Percentiles rank a stretch among this genome's conserved stretches.
Conservation (phyloP, 495 filamentous ascomycete species). For the Stereocaulon alpinum region DNA sequence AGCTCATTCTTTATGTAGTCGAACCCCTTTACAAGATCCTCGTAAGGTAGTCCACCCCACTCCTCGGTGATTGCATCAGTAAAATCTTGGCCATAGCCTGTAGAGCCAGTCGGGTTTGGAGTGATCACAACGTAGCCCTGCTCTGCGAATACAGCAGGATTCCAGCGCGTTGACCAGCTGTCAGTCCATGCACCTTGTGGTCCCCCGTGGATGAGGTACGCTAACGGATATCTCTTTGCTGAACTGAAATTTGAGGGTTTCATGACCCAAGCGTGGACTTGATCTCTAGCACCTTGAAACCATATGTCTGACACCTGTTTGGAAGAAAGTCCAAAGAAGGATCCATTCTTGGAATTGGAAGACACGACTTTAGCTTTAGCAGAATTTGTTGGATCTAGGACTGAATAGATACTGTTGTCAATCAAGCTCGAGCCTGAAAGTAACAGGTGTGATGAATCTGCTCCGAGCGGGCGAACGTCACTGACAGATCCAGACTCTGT, state of each 20-base stretch:
- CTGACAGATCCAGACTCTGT: constrained; percentile 51
- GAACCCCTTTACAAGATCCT: constrained; percentile 70
- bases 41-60: constrained; percentile 75
- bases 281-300: constrained; percentile 49
- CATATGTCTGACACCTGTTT: constrained; percentile 60
- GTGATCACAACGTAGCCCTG: constrained; percentile 75
- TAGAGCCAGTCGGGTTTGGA: constrained; percentile 84
- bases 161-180: constrained; percentile 82
- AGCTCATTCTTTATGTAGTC: constrained; percentile 65
- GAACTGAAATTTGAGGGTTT: constrained; percentile 71
- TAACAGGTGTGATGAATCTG: constrained; percentile 44
- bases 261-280: constrained; percentile 69
- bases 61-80: constrained; percentile 63
- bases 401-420: constrained; percentile 58
- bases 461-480: constrained; percentile 43
- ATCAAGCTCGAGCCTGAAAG: constrained; percentile 55
- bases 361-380: constrained; percentile 36
- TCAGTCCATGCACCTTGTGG: constrained; percentile 81
- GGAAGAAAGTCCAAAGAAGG: constrained; percentile 54
- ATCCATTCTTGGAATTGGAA: constrained; percentile 58
- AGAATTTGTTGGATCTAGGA: constrained; percentile 42
- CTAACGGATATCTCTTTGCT: constrained; percentile 66
- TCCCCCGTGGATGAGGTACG: constrained; percentile 79
- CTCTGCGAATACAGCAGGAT: constrained; percentile 82
- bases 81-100: constrained; percentile 72